Conservation (phyloP, 805 yeast genomes). For the Lachancea nothofagi region DNA sequence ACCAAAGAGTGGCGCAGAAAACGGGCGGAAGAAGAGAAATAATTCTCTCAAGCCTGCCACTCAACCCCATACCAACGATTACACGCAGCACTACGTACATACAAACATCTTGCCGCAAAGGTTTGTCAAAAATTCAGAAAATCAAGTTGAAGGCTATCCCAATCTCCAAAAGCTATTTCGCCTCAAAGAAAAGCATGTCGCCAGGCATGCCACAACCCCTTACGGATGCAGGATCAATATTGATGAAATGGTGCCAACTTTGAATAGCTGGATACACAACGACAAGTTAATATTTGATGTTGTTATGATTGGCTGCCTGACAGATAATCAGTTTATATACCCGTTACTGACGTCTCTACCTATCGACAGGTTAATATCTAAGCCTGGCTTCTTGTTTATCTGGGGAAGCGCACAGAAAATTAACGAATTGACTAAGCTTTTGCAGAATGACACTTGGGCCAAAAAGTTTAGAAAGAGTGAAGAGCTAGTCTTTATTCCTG, state of each 20-base stretch:
- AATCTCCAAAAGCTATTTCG: conserved; percentile 63
- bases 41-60: conserved; percentile 6
- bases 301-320: conserved; percentile 83
- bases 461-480: conserved; percentile 81
- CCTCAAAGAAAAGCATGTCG: conserved; percentile 56
- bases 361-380: conserved; percentile 64
- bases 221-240: conserved; percentile 56
- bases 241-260: conserved; percentile 48
- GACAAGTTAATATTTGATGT: conserved; percentile 73
- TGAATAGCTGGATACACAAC: conserved; percentile 56
- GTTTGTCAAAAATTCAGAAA: conserved; percentile 57
- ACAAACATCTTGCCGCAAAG: conserved; percentile 56
- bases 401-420: conserved; percentile 83
- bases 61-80: conserved; percentile 48
- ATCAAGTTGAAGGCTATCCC: conserved; percentile 81
- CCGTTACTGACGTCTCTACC: conserved; percentile 64
- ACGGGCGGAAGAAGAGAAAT: background rate
- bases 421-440: conserved; percentile 51
- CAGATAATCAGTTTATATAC: conserved; percentile 63
- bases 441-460: conserved; percentile 50
- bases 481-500: conserved; percentile 77
- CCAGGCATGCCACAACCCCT: conserved; percentile 50
- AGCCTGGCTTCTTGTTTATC: conserved; percentile 79
- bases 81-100: conserved; percentile 62
- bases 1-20: background rate